These are phyloP conservation scores for Sparassis latifolia DNA, from an alignment of 1,284 basidiomycete species.

Conservation along the genomic window DNA sequence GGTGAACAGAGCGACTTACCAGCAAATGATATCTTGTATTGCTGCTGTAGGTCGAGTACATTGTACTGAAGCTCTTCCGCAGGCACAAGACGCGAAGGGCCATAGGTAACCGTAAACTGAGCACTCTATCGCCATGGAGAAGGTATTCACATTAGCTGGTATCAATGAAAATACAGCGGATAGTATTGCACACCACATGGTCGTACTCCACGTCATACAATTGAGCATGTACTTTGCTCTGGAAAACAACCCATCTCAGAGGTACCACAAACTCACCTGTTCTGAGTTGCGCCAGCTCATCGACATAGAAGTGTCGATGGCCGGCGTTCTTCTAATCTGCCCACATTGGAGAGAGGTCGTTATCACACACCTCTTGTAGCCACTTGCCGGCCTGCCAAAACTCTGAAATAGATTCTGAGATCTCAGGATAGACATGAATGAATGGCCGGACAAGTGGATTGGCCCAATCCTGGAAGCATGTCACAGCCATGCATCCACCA, in stretches of 20 bases:
- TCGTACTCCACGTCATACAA: neutral
- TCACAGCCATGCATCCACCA: neutral
- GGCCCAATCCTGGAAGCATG: constrained; percentile 24
- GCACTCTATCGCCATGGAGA: neutral
- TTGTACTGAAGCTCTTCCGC: constrained; percentile 3
- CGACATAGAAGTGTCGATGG: constrained; percentile 12
- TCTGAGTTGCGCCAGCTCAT: neutral
- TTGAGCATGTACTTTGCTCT: neutral
- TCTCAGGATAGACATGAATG: constrained; percentile 27
- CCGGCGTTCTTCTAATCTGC: constrained; percentile 17
- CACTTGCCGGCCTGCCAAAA: constrained; percentile 20
- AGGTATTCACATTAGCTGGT: too few species aligned
- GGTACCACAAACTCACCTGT: constrained; percentile 16
- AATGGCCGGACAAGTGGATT: constrained; percentile 25
- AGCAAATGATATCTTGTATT: neutral
- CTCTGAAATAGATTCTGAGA: constrained; percentile 20
- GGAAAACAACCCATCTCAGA: constrained; percentile 4
- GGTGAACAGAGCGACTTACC: neutral
- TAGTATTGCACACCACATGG: neutral
- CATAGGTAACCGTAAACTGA: too few species aligned
- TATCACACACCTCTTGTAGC: constrained; percentile 8
- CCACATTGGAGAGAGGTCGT: constrained; percentile 26
- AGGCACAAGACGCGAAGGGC: too few species aligned
- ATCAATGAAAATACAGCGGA: too few species aligned
- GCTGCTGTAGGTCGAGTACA: neutral